phyloP scores from a whole-genome alignment of 2,329 filamentous ascomycete species.

The Clarireedia paspali region DNA sequence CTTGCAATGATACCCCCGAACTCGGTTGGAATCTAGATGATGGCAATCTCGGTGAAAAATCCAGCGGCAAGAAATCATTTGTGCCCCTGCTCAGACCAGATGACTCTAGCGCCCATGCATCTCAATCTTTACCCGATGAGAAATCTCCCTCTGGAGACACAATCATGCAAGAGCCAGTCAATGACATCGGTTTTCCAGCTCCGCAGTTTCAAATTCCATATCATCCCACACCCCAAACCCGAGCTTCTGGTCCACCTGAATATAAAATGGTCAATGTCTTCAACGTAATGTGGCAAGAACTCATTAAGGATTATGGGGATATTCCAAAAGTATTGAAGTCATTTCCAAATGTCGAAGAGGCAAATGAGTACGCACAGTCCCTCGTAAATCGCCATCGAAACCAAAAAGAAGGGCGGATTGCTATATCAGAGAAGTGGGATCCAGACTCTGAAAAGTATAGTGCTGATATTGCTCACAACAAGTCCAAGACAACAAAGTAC shows the following conservation, averaged over 20 bases:
- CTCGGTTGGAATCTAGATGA: neutral
- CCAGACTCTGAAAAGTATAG: neutral
- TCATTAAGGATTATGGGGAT: neutral
- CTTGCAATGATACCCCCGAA: neutral
- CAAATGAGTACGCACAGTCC: constrained; percentile 6
- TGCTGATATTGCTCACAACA: neutral
- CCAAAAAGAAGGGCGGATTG: neutral
- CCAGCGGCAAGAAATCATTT: neutral
- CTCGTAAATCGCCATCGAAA: neutral
- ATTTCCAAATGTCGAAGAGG: constrained; percentile 1
- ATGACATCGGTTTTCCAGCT: neutral
- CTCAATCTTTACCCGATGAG: neutral
- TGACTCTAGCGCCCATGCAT: neutral
- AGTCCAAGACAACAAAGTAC: neutral
- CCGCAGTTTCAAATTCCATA: neutral
- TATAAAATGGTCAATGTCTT: constrained; percentile 8
- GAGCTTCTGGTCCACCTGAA: neutral
- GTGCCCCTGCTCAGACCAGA: neutral
- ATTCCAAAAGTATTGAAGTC: neutral
- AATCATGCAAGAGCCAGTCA: neutral
- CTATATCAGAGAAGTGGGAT: constrained; percentile 1
- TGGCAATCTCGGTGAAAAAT: neutral
- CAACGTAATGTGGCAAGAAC: neutral
- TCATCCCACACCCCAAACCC: neutral
- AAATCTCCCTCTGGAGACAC: neutral